Base-by-base conservation (phyloP, 2,329 filamentous ascomycete species). In the Phoma sp. region DNA sequence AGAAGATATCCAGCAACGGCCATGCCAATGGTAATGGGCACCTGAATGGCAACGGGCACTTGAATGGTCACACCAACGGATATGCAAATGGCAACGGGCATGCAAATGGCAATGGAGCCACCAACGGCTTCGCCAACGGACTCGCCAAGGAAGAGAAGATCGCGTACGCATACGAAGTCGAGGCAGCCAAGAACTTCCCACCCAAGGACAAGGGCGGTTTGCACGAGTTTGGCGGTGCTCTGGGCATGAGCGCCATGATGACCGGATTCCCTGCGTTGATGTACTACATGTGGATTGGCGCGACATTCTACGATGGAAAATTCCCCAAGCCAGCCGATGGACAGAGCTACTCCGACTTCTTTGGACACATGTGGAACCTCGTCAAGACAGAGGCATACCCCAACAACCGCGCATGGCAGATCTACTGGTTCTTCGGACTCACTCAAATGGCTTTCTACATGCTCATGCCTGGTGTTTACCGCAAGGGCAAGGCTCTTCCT, bases 281-380 rank as follows among this genome's bases (percentile, higher is more conserved):
- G 94, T 97, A 91, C 84, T 98, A 97, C 80, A 96, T 99, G 93
- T 98, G 93, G 93, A 88, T 96, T 76, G 95, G 95, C 45, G 90
- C 94, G 31, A 93, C 88, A 44, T 96, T 94, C 79, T 99, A 97
- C 78, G 81, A 92, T 72, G 94, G 94, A 65, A 87, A 90, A 61
- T 82, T 96, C 46, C 95, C 95, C 15, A 78, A 80, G 38, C 90
- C 86, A 1, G 78, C 79, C 2, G 74, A 84, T 38, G 89, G 84
- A 37, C 84, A 96, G 80, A 87, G 82, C 64, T 85, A 85, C 73
- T 64, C 71, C 12, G 87, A 94, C 17, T 98, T 97, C 73, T 81
- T 84, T 50, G 77, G 81, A 54, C 88, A 96, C 63, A 77, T 98
- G 74, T 83, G 79, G 62, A 71, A 87, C 59, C 81, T 96, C 58